Conservation (phyloP, 768 basidiomycete species). For the Xerocomellus dryophilus region DNA sequence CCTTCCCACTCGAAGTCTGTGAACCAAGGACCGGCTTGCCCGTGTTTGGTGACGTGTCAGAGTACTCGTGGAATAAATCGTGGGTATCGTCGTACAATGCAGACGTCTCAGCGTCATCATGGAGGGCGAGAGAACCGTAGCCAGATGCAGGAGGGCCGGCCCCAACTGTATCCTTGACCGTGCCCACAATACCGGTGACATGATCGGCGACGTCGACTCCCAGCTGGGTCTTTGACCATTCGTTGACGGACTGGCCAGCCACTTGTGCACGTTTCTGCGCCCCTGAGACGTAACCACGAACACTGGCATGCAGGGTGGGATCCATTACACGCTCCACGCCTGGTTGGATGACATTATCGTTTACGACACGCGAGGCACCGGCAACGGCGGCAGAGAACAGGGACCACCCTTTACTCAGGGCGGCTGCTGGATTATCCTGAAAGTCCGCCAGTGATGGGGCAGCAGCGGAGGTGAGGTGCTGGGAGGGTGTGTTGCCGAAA, state of each 20-base stretch:
- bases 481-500: constrained; percentile 82
- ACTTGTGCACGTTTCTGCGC: constrained; percentile 62
- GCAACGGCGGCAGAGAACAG: constrained; percentile 84
- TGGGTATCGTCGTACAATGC: constrained; percentile 62
- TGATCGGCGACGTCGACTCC: constrained; percentile 86
- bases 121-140: constrained; percentile 45
- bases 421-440: constrained; percentile 81
- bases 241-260: constrained; percentile 64
- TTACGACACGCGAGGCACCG: constrained; percentile 74
- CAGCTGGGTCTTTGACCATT: constrained; percentile 71
- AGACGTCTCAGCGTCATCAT: constrained; percentile 54
- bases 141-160: constrained; percentile 54
- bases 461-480: constrained; percentile 73
- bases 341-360: constrained; percentile 88
- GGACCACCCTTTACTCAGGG: constrained; percentile 93
- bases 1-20: constrained; percentile 11
- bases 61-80: constrained; percentile 52
- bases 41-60: constrained; percentile 20
- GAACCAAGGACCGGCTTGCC: constrained; percentile 1
- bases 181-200: constrained; percentile 66
- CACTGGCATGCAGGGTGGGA: constrained; percentile 71
- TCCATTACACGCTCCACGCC: constrained; percentile 79
- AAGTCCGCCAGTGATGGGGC: constrained; percentile 79
- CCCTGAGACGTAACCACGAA: constrained; percentile 69
- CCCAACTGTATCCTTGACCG: constrained; percentile 55